Percentiles rank a stretch among this genome's conserved stretches.
Conservation (phyloP, 345 rosid species). For the Physaria fendleri region DNA sequence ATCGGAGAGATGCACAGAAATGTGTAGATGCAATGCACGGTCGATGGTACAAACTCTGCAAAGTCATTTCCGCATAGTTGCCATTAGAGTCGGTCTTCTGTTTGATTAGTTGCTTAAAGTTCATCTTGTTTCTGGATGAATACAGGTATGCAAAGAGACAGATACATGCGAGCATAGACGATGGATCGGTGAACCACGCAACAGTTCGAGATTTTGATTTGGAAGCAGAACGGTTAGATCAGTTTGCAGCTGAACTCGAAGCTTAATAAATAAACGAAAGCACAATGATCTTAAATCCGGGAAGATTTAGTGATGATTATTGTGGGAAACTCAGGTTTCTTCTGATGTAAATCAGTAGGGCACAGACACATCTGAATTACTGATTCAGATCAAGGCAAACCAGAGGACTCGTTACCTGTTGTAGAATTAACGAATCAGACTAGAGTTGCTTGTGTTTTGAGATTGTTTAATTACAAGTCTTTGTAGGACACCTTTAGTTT, state of each 20-base stretch:
- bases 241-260: conserved; percentile 92
- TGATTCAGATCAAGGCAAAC: background rate
- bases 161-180: conserved; percentile 74
- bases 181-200: conserved; percentile 78
- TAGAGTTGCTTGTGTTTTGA: background rate
- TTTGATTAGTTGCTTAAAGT: background rate
- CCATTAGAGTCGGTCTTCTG: background rate
- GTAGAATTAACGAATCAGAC: background rate
- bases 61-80: background rate
- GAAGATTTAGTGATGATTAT: background rate
- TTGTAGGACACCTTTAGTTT: too few species aligned
- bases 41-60: conserved; percentile 53
- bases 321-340: background rate
- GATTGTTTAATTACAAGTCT: too few species aligned
- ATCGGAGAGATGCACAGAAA: conserved; percentile 76
- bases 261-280: conserved; percentile 40
- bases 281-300: background rate
- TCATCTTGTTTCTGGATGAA: background rate
- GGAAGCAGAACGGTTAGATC: conserved; percentile 63
- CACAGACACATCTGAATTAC: background rate
- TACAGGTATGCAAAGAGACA: conserved; percentile 87
- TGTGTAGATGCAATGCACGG: conserved; percentile 92
- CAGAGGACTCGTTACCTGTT: background rate
- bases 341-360: background rate
- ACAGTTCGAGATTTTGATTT: conserved; percentile 51